phyloP scores from a whole-genome alignment of 768 basidiomycete species.

The Psilocybe azurescens region DNA sequence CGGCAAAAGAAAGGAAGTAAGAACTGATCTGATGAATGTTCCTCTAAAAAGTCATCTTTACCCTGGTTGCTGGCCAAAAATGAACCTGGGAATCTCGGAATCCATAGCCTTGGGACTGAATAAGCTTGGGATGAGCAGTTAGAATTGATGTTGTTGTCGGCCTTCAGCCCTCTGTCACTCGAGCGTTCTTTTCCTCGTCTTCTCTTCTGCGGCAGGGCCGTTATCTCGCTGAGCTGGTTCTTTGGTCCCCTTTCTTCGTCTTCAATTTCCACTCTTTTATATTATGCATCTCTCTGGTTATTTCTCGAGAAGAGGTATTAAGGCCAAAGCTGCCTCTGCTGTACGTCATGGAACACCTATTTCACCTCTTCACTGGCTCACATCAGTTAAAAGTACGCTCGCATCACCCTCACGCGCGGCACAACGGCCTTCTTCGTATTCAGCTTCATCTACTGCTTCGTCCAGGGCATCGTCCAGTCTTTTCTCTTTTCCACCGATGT shows the following conservation, averaged over 20 bases:
- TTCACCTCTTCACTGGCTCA: not conserved
- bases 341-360: constrained; percentile 14
- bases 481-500: constrained; percentile 52
- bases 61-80: constrained; percentile 9
- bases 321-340: constrained; percentile 18
- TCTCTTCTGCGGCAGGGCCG: constrained; percentile 25
- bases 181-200: constrained; percentile 8
- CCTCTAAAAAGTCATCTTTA: not conserved
- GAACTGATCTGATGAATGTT: not conserved
- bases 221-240: constrained; percentile 23
- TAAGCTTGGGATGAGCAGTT: not conserved
- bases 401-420: constrained; percentile 42
- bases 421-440: constrained; percentile 57
- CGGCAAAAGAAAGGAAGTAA: not conserved
- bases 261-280: constrained; percentile 10
- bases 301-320: constrained; percentile 21
- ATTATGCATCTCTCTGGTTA: constrained; percentile 8
- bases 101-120: not conserved
- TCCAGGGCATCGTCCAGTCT: constrained; percentile 57
- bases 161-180: constrained; percentile 13
- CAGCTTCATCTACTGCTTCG: constrained; percentile 53
- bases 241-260: constrained; percentile 13
- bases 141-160: not conserved
- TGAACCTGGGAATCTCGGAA: constrained; percentile 13
- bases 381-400: constrained; percentile 34